Evolutionary conservation across 805 yeast genomes (phyloP), one percentile per base, ranked within the genome.

Genomic region (Ogataea pignaliae): DNA sequence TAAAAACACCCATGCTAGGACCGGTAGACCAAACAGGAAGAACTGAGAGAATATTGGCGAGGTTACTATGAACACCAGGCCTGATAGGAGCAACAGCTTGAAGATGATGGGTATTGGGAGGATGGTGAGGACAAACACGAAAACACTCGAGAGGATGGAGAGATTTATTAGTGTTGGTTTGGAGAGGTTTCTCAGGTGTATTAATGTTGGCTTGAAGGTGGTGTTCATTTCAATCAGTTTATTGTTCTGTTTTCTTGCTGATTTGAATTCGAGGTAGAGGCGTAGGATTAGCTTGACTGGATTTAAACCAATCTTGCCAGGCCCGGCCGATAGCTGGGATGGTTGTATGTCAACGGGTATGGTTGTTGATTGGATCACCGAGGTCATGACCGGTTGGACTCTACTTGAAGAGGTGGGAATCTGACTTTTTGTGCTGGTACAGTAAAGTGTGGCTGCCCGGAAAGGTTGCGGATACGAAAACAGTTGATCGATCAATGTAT

Each of bases 21-120:
- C 80, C 3, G 97, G 97, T 58, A 87, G 65, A 12, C 88, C 93
- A 54, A 81, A 81, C 41, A 88, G 71, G 63, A 88, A 87, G 61
- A 90, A 88, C 63, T 91, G 97, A 8, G 85, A 75, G 1, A 93
- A 80, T 36, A 85, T 63, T 8, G 98, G 98, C 10, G 86, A 54
- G 36, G 75, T 60, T 41, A 84, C 66, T 48, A 85, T 69, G 10
- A 73, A 63, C 34, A 78, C 67, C 18, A 75, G 53, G 12, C 66
- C 54, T 10, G 73, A 72, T 39, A 70, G 68, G 17, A 30, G 11
- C 55, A 26, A 44, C 63, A 53, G 26, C 37, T 57, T 57, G 45
- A 66, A 43, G 3, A 81, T 30, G 50, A 81, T 61, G 10, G 73
- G 62, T 1, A 81, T 77, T 10, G 88, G 86, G 48, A 78, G 71